Base-by-base conservation (phyloP, 352 stramenopile genomes). In the Pythium vanterpoolii region DNA sequence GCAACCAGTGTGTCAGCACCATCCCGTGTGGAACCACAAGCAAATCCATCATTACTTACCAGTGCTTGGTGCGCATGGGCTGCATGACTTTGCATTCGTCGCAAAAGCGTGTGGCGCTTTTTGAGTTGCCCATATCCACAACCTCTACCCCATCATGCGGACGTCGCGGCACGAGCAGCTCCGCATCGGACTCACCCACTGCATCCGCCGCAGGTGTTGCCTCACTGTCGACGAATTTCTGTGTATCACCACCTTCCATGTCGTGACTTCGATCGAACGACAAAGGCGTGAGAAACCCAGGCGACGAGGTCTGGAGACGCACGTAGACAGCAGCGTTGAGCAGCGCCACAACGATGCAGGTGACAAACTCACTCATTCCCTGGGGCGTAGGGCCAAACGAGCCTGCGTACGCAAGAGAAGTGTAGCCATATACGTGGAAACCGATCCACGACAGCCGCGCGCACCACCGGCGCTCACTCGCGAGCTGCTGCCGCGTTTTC, bases 11-110 rank as follows among this genome's bases (percentile, higher is more conserved):
- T n/a, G 30, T 54, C n/a, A 40, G 18, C 19, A 36, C 27, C 8
- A 27, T 21, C 4, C 1, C 19, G 6, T 8, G 2, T 19, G 31
- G 8, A 28, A 27, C 21, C 0, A 36, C 26, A 56, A 18, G 28
- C 34, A 54, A n/a, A 38, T 19, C 30, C 24, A 31, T 31, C 27
- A 31, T 18, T 9, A 55, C 66, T 10, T 49, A 89, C 81, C 83
- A 93, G 61, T 93, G 83, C 50, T 93, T 90, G 3, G 80, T 71
- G 19, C 83, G 68, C 23, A 93, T 52, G 14, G 83, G 83, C 33
- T 89, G 80, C 38, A 77, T 77, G 24, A 86, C 54, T 23, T 83
- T 61, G 47, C 83, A 93, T 10, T 75, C 47, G 9, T 79, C 71
- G 53, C 80, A 93, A 39, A 76, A 89, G 45, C 43, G 46, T 19